Percentiles rank a stretch among this genome's conserved stretches.
Evolutionary conservation across 164 flowering plant species (phyloP).

Genomic region (Magnolia officinalis): DNA sequence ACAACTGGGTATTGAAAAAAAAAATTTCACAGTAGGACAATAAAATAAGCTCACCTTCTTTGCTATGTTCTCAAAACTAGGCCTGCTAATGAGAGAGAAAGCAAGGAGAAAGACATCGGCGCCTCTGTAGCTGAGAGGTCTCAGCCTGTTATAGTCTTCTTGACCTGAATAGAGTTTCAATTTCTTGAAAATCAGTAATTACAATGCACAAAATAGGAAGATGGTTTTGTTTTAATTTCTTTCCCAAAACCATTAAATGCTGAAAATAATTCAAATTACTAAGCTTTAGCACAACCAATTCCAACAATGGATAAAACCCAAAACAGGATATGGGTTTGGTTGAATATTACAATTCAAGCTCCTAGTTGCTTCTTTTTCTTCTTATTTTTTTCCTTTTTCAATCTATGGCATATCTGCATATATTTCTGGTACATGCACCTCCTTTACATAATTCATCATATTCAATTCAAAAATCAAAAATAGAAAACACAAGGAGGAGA

Average conservation of each 20-base stretch:
- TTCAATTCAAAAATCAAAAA: too few species aligned
- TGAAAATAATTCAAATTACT: not conserved
- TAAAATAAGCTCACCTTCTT: constrained; percentile 44
- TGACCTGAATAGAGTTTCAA: constrained; percentile 42
- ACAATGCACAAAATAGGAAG: not conserved
- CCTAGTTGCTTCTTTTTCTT: not conserved
- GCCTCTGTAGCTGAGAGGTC: constrained; percentile 80
- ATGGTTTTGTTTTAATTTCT: not conserved
- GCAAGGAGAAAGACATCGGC: constrained; percentile 74
- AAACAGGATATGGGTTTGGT: not conserved
- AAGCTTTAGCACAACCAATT: too few species aligned
- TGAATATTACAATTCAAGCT: not conserved
- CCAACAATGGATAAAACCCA: not conserved
- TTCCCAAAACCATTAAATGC: not conserved
- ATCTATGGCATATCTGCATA: too few species aligned
- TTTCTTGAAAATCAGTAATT: not conserved
- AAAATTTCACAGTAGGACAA: not conserved
- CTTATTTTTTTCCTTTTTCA: too few species aligned
- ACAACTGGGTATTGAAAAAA: not conserved
- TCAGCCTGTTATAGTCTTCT: constrained; percentile 70
- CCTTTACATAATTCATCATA: too few species aligned
- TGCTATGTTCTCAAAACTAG: constrained; percentile 67
- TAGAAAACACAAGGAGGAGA: too few species aligned
- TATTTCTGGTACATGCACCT: too few species aligned
- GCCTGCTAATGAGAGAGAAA: constrained; percentile 71